A percentile compares a stretch with the other conserved stretches of the same genome.
Evolutionary conservation across 495 filamentous ascomycete species (phyloP).

Genomic region (Penicillium soppii): DNA sequence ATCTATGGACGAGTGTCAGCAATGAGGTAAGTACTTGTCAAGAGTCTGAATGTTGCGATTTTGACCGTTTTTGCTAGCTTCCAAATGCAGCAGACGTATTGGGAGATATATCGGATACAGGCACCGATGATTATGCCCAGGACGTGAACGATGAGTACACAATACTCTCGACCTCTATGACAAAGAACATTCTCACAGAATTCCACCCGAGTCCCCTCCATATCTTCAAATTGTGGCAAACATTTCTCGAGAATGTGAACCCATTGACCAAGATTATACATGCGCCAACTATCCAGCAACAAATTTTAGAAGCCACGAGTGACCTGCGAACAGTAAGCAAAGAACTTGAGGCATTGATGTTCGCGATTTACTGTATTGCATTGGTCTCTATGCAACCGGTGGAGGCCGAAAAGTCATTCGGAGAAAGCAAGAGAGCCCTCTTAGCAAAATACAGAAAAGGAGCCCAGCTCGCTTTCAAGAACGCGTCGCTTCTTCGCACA

Average conservation of each 20-base stretch:
- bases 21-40: constrained; percentile 39
- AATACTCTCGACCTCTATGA: constrained; percentile 21
- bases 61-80: constrained; percentile 31
- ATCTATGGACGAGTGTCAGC: constrained; percentile 52
- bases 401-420: constrained; percentile 42
- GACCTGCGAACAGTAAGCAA: constrained; percentile 31
- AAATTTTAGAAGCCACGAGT: constrained; percentile 40
- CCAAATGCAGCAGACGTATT: constrained; percentile 47
- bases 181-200: constrained; percentile 15
- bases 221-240: constrained; percentile 71
- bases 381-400: constrained; percentile 36
- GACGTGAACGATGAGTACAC: constrained; percentile 20
- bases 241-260: constrained; percentile 65
- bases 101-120: constrained; percentile 23
- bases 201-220: constrained; percentile 68
- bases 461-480: constrained; percentile 43
- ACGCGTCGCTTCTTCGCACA: constrained; percentile 47
- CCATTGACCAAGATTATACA: constrained; percentile 72
- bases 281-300: constrained; percentile 54
- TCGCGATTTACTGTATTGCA: constrained; percentile 47
- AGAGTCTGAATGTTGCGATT: not conserved
- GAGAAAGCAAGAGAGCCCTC: constrained; percentile 37
- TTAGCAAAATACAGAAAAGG: constrained; percentile 42
- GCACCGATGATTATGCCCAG: constrained; percentile 14
- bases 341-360: constrained; percentile 47